Base-by-base conservation (phyloP, 192 early-diverging fungal genomes). In the Podila verticillata region DNA sequence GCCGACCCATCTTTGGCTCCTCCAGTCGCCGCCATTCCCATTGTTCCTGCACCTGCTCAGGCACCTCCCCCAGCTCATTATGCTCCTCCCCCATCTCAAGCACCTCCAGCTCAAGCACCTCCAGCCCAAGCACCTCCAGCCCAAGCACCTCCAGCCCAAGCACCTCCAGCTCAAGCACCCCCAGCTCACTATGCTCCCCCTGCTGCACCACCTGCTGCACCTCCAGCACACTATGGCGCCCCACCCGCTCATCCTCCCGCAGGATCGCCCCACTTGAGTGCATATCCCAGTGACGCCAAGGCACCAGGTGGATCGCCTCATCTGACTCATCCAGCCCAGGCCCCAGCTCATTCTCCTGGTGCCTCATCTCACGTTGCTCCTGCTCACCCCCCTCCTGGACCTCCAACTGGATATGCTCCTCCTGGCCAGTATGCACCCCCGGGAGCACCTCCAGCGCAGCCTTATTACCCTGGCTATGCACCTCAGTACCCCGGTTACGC, bases 251-350 rank as follows among this genome's bases (percentile, higher is more conserved):
- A 54, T 26, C 51, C 51, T 24, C 51, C 51, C 2, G 51, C 24
- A 24, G 51, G 20, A n/a, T 54, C 51, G n/a, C 51, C 51, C 24
- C 51, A 54, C 10, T 54, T 54, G 51, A 26, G 51, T n/a, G 51
- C 51, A 9, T 54, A 54, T n/a, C 51, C 51, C 22, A 26, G 13
- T 54, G 51, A n/a, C 22, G n/a, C 5, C 24, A 26, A 24, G 24
- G n/a, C 51, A 12, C 51, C 51, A n/a, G 51, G n/a, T 4, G 51
- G 51, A n/a, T 54, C 51, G n/a, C 51, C 51, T 54, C 51, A 54
- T 26, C 24, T 54, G 51, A n/a, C 51, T 22, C 51, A 54, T 54
- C 22, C 51, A 26, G 51, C 51, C 7, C n/a, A 8, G 13, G 10
- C 49, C 49, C n/a, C n/a, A 54, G 51, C 51, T 8, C 51, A n/a